Evolutionary conservation across 495 filamentous ascomycete genomes (phyloP).

Genomic region (Symbiotaphrina buchneri): DNA sequence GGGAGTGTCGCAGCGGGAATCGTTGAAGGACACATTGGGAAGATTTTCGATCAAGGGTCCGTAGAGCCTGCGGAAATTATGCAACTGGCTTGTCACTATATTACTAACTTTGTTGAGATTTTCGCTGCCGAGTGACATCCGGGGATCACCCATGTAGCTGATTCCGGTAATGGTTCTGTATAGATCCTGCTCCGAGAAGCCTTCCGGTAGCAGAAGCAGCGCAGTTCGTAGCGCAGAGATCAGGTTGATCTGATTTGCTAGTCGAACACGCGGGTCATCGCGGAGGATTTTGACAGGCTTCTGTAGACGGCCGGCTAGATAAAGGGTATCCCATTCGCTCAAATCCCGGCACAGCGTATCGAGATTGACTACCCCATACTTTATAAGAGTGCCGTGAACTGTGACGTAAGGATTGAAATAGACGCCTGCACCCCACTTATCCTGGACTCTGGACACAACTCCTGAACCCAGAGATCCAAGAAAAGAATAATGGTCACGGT

Average conservation of each 20-base stretch:
- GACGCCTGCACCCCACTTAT: conserved; percentile 73
- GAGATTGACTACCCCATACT: conserved; percentile 90
- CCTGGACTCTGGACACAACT: conserved; percentile 62
- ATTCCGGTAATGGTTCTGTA: conserved; percentile 80
- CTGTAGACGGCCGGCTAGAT: conserved; percentile 81
- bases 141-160: conserved; percentile 83
- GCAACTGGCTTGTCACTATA: conserved; percentile 77
- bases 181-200: conserved; percentile 70
- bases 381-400: conserved; percentile 89
- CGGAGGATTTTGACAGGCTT: conserved; percentile 96
- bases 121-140: conserved; percentile 73
- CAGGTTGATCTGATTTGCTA: conserved; percentile 89
- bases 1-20: conserved; percentile 31
- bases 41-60: conserved; percentile 70
- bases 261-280: conserved; percentile 72
- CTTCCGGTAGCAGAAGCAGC: conserved; percentile 58
- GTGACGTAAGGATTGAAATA: conserved; percentile 95
- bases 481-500: conserved; percentile 80
- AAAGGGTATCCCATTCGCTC: conserved; percentile 74
- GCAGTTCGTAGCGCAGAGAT: conserved; percentile 78
- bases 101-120: conserved; percentile 85
- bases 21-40: conserved; percentile 67
- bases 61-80: conserved; percentile 79
- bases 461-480: conserved; percentile 71
- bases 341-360: conserved; percentile 73